Base-by-base conservation (phyloP, 176 grass and related monocot species). In the Dactylis glomerata region DNA sequence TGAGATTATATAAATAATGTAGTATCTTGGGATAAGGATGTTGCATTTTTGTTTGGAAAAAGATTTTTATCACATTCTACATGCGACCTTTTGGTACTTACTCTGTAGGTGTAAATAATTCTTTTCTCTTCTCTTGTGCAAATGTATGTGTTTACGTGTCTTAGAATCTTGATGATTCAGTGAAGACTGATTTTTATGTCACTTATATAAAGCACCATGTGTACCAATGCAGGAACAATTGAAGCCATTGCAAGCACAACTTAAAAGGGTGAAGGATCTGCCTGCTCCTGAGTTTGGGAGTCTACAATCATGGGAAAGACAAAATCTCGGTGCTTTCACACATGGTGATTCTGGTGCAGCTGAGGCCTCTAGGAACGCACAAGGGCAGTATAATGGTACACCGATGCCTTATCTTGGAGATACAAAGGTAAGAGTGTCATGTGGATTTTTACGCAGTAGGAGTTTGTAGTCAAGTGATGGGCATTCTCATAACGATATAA, bases 271-370 rank as follows among this genome's bases (percentile, higher is more conserved):
- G 59, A 96, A 89, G 82, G 94, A 99, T 87, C 84, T 99, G 44
- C 87, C 93, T 78, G 88, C 89, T 27, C 96, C 96, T 83, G 96
- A 96, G 83, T 99, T 96, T 92, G 96, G 93, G 72, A 99, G 85
- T 74, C 81, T 99, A 46, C 93, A 92, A 90, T 82, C 91, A 86
- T 99, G 96, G 93, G 93, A 99, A 90, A 88, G 91, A 83, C 91
- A 86, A 81, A 92, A 83, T 79, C 74, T 89, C 77, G 89, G 89
- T 75, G 87, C 78, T 81, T 85, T 75, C 73, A 79, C 71, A 58
- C 59, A 75, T 81, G 86, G 92, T 69, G 83, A 95, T 83, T 40
- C 90, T 80, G 81, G 83, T 86, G 89, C 86, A 79, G 69, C 61
- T 76, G 96, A 96, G 79, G 70, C 89, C 40, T 88, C 93, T 65